These are phyloP conservation scores for Exophiala mesophila DNA, from an alignment of 2,329 filamentous ascomycete species.

Conservation along the genomic window DNA sequence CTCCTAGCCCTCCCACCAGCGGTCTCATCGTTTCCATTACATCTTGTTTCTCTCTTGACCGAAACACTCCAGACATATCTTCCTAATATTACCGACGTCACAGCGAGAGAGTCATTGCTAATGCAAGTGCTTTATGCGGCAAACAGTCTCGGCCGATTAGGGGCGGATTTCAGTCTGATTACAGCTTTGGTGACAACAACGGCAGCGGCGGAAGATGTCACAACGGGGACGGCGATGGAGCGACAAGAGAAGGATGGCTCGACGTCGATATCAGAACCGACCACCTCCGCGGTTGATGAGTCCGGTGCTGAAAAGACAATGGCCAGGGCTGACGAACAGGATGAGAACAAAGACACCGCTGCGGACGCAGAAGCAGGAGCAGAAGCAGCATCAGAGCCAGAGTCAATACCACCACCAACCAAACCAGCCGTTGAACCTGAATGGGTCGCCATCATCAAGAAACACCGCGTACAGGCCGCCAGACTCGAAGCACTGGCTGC, in stretches of 20 bases:
- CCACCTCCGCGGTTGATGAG: neutral
- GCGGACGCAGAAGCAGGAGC: constrained; percentile 38
- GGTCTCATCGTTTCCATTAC: constrained; percentile 75
- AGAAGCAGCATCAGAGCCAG: constrained; percentile 72
- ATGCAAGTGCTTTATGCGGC: constrained; percentile 44
- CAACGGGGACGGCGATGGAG: constrained; percentile 33
- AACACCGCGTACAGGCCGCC: constrained; percentile 27
- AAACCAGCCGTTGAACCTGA: constrained; percentile 34
- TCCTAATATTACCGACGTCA: constrained; percentile 22
- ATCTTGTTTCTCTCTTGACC: constrained; percentile 75
- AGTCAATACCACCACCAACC: neutral
- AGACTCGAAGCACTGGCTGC: constrained; percentile 25
- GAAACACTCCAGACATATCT: constrained; percentile 50
- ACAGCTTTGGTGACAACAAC: constrained; percentile 51
- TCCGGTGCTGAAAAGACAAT: no score
- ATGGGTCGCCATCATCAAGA: constrained; percentile 26
- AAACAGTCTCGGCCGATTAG: constrained; percentile 80
- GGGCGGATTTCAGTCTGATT: constrained; percentile 88
- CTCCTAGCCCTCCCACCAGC: constrained; percentile 63
- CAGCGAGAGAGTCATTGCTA: constrained; percentile 52
- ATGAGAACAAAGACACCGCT: neutral
- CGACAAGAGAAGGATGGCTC: no score
- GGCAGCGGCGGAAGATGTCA: constrained; percentile 37
- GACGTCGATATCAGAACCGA: constrained; percentile 37
- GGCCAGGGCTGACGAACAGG: neutral